These are phyloP conservation scores for Sanghuangporus weigelae DNA, from an alignment of 1,284 basidiomycete genomes.

Conservation along the genomic window DNA sequence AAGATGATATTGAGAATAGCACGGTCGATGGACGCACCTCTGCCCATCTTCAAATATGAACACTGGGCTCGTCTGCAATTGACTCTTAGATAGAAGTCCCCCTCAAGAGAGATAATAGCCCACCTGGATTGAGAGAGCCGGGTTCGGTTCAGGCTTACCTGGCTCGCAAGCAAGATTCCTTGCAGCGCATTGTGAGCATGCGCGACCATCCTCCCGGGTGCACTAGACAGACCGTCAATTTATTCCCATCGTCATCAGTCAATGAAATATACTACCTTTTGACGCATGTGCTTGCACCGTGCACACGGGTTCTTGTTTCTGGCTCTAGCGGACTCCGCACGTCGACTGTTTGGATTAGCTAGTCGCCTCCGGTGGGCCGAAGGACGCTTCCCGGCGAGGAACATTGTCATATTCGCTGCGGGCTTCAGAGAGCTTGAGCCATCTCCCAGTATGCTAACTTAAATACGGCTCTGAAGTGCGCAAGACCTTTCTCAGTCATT, in stretches of 20 bases:
- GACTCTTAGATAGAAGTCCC: not conserved
- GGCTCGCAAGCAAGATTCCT: not conserved
- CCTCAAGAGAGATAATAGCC: not conserved
- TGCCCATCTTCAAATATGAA: not conserved
- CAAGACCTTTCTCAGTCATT: too few species aligned
- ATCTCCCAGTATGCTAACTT: too few species aligned
- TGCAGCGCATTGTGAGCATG: not conserved
- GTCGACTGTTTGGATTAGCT: not conserved
- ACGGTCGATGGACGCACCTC: not conserved
- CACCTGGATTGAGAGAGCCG: not conserved
- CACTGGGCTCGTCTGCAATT: not conserved
- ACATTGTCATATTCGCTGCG: not conserved
- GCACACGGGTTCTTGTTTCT: not conserved
- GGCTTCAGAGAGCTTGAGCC: too few species aligned
- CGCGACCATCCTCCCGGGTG: not conserved
- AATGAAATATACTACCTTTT: not conserved
- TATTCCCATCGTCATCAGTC: not conserved
- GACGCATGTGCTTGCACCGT: not conserved
- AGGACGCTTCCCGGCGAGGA: not conserved
- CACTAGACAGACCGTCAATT: not conserved
- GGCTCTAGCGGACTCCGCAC: not conserved
- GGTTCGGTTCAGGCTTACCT: not conserved
- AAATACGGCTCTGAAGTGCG: too few species aligned
- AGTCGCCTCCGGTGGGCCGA: not conserved
- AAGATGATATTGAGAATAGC: not conserved